Evolutionary conservation across 257 asterid genomes (phyloP).

Genomic region (Solanum gracilifrons): DNA sequence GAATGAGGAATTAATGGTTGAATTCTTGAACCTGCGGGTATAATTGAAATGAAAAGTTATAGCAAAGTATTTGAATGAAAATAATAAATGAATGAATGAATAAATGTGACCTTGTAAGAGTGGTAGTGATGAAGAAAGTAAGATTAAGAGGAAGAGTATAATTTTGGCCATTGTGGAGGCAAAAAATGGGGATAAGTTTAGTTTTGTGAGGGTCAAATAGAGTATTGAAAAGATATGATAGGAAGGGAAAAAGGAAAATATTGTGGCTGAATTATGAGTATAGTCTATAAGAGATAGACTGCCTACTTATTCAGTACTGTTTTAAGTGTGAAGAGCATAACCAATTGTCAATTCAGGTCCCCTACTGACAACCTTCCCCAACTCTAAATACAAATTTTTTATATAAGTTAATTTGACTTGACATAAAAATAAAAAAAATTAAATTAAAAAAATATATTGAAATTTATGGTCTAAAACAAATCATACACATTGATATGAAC

Average conservation of each 20-base stretch:
- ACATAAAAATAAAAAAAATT: too few relatives aligned
- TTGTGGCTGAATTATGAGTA: conserved; percentile 51
- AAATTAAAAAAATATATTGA: too few relatives aligned
- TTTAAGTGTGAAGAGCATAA: conserved; percentile 11
- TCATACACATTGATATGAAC: too few relatives aligned
- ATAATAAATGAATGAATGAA: background rate
- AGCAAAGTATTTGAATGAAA: background rate
- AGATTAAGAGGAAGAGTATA: conserved; percentile 18
- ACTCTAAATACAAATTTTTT: background rate
- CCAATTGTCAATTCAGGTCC: conserved; percentile 37
- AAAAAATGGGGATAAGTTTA: background rate
- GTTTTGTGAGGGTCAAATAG: background rate
- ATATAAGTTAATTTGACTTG: too few relatives aligned
- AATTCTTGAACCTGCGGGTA: conserved; percentile 39
- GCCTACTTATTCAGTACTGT: conserved; percentile 24
- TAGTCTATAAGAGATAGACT: conserved; percentile 58
- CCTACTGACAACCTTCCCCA: conserved; percentile 40
- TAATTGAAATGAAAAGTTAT: background rate
- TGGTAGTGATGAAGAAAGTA: conserved; percentile 26
- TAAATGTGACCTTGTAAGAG: conserved; percentile 34
- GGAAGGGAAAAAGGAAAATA: conserved; percentile 12
- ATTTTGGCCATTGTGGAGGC: conserved; percentile 19
- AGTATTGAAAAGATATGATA: conserved; percentile 12
- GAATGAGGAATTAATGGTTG: conserved; percentile 12
- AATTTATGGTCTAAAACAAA: too few relatives aligned